Evolutionary conservation across 768 basidiomycete genomes (phyloP), one percentile per base, ranked within the genome.

Genomic region (Rhizopogon rudus): DNA sequence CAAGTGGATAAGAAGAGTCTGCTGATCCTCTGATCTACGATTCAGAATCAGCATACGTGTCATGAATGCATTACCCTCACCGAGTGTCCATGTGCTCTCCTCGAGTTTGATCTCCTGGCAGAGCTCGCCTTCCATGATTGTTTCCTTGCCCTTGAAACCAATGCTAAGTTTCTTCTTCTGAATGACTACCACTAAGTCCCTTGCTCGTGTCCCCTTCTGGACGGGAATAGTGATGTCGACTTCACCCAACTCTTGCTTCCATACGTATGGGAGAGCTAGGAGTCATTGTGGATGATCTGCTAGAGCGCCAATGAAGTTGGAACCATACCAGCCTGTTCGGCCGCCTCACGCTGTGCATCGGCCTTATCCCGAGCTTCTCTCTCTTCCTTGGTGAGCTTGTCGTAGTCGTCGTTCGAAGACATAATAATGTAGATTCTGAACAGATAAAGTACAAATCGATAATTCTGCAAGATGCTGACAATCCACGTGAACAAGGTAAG

Each of bases 51-150:
- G 31, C 56, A 22, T 41, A 44, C 44, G 46, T n/a, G 14, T 20
- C 51, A 35, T 31, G n/a, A 35, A 52, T n/a, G n/a, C 4, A 2
- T 3, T 28, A 31, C 41, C 25, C 41, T 78, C 84, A 95, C 95
- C 86, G 39, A 98, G 68, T 6, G 91, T 94, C 97, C 97, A 98
- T 13, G 94, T 96, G 56, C 93, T 96, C 44, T 98, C 97, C 60
- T 97, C 97, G 46, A 97, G 77, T 65, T 95, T 94, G 75, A 98
- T 87, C 58, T 95, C 94, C 63, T 87, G 87, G 75, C 90, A 94
- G 39, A 99, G 78, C 55, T 94, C 88, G 14, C 97, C 97, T n/a
- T 80, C 80, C 64, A 99, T 66, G 65, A 98, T 91, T 25, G 84
- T 82, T 40, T 93, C 91, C 57, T 90, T 76, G 29, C 89, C 88